Conservation (phyloP, 768 basidiomycete genomes). For the Piloderma croceum region DNA sequence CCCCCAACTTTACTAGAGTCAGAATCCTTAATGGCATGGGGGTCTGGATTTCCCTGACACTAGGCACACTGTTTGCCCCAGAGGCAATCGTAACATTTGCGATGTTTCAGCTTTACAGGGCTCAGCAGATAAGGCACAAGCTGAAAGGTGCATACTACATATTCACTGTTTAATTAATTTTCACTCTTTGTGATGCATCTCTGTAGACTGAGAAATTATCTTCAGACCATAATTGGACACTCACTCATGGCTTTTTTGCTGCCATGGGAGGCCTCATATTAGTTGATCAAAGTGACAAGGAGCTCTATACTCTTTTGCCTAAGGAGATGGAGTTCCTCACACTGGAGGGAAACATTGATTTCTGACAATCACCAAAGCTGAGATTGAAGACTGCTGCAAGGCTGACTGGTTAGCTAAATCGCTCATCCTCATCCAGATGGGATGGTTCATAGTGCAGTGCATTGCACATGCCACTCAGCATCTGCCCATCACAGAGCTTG, state of each 20-base stretch:
- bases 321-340: constrained; percentile 3
- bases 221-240: constrained; percentile 12
- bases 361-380: too few species aligned
- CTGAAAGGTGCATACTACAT: too few species aligned
- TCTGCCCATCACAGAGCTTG: constrained; percentile 27
- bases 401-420: constrained; percentile 25
- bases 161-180: neutral
- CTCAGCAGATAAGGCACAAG: constrained; percentile 2
- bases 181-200: too few species aligned
- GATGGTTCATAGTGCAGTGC: constrained; percentile 28
- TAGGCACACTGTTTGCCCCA: constrained; percentile 13
- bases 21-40: too few species aligned
- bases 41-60: constrained; percentile 8
- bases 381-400: constrained; percentile 29
- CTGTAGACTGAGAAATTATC: too few species aligned
- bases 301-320: neutral
- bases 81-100: constrained; percentile 15
- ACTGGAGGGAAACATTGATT: constrained; percentile 5
- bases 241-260: constrained; percentile 20
- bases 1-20: too few species aligned
- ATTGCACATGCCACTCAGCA: constrained; percentile 16
- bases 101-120: constrained; percentile 12
- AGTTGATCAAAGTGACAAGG: neutral
- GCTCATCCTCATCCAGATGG: constrained; percentile 25
- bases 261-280: constrained; percentile 30